Base-by-base conservation (phyloP, 257 asterid species). In the Pogostemon cablin region DNA sequence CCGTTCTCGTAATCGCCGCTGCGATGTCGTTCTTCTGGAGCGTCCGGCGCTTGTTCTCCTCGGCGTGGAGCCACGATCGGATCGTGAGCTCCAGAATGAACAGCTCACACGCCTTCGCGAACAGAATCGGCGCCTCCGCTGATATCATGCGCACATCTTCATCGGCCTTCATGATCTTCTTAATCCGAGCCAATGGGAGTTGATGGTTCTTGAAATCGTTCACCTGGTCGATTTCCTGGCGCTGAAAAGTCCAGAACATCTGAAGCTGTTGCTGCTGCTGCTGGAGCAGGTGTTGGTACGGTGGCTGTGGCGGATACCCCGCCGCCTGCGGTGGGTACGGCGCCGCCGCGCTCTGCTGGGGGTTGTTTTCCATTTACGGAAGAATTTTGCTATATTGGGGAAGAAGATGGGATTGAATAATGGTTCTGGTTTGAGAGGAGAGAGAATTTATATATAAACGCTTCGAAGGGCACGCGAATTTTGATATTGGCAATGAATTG, bases 91-190 rank as follows among this genome's bases (percentile, higher is more conserved):
- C 96, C 32, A 91, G 87, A 67, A 91, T 91, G 89, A 91, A 91
- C 56, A 91, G 88, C 83, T 91, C 98, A 73, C 98, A 91, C 8
- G 98, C 98, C 81, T 91, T 91, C 10, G 98, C 93, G 79, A 91
- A 91, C 47, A 91, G 85, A 47, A 91, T 85, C n/a, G 96, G 96
- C 2, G 96, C 95, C 82, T 91, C 96, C 41, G 97, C 97, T 3
- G 97, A 91, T 65, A 91, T 91, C 97, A 91, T 91, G 5, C 97
- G 93, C 60, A 91, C 98, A 67, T 91, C 98, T 61, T 91, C 98
- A 49, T 91, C 98, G 6, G 98, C 95, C 75, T 89, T 91, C 98
- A 91, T 91, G 80, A 91, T 91, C 85, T 91, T 91, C 86, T 91
- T 91, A 80, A 91, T 91, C 65, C 98, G 86, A 46, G 98, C 98